Evolutionary conservation across 768 basidiomycete genomes (phyloP), one percentile per base, ranked within the genome.

Genomic region (Serendipita indica): DNA sequence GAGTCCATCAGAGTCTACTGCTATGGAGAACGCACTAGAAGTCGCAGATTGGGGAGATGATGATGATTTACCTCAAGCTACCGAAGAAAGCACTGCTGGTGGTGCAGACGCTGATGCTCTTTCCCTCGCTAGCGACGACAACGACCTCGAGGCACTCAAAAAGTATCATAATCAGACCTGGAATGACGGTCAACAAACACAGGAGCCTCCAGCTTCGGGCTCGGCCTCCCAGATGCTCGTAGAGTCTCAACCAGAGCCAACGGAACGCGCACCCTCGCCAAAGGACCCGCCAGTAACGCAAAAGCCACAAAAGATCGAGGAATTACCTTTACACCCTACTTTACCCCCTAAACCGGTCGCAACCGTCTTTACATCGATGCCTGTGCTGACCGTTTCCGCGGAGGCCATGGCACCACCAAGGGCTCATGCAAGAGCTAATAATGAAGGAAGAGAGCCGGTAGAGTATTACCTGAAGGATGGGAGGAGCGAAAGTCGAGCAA

Each of bases 61-160:
- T 10, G 49, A 54, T 33, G 49, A 54, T 22, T 27, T n/a, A 25
- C 49, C 49, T 28, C 25, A 54, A 28, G 49, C 7, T 7, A 20
- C 10, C 10, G 25, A 18, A 54, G 49, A 54, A 27, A 54, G 49
- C 30, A 54, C 32, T 22, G 30, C 20, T 10, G 49, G 25, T 54
- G 49, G 49, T 10, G 22, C n/a, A 10, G 49, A 54, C n/a, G 49
- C 49, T 54, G 49, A 54, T 33, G 49, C 49, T 28, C 22, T 54
- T 16, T 54, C 49, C 25, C 49, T 54, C 22, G 49, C 49, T 28
- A 54, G 49, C 25, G 49, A 54, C 49, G 49, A 54, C 49, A 28
- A 54, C 12, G 49, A 54, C 49, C 22, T 22, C 45, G 45, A 46
- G 13, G 45, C 14, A 12, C 45, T 16, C 22, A 27, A 46, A 16